Evolutionary conservation across 495 filamentous ascomycete genomes (phyloP).

Genomic region (Xeromyces bisporus): DNA sequence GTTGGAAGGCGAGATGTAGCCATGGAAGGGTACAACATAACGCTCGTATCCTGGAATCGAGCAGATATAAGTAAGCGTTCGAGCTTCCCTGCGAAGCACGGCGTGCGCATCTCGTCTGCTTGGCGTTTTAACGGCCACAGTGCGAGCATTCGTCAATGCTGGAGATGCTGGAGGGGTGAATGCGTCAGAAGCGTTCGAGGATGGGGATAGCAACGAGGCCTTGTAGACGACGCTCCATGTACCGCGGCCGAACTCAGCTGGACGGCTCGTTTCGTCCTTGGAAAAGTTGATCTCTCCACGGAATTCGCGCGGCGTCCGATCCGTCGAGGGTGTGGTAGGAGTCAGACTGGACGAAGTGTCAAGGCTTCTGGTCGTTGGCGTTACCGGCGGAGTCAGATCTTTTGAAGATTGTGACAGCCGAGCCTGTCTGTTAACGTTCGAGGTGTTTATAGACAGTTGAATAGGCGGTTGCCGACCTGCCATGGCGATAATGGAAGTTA

Average conservation of each 20-base stretch:
- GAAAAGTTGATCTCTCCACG: slow-evolving; percentile 20
- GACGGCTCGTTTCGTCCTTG: slow-evolving; percentile 11
- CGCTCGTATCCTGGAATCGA: slow-evolving; percentile 14
- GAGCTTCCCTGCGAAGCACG: slow-evolving; percentile 35
- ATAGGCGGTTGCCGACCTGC: slow-evolving; percentile 7
- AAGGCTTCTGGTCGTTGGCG: slow-evolving; percentile 15
- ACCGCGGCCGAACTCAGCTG: slow-evolving; percentile 36
- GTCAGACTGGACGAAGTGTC: slow-evolving; percentile 5
- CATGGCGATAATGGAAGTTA: no score
- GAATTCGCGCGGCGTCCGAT: slow-evolving; percentile 10
- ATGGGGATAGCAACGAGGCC: slow-evolving; percentile 12
- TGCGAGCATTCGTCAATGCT: slow-evolving; percentile 8
- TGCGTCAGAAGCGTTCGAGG: slow-evolving; percentile 1
- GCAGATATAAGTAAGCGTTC: slow-evolving; percentile 32
- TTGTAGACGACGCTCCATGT: slow-evolving; percentile 47
- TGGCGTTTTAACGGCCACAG: slow-evolving; percentile 40
- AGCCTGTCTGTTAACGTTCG: slow-evolving; percentile 5
- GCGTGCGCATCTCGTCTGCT: slow-evolving; percentile 28
- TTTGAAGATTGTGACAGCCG: slow-evolving; percentile 4
- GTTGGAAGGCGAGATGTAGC: slow-evolving; percentile 29
- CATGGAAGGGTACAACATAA: slow-evolving; percentile 39
- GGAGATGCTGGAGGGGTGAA: slow-evolving; percentile 34
- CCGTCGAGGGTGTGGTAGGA: slow-evolving; percentile 1
- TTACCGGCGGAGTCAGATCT: slow-evolving; percentile 22
- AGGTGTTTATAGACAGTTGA: slow-evolving; percentile 17